Evolutionary conservation across 2,329 filamentous ascomycete genomes (phyloP).

Genomic region (Claviceps quebecensis): DNA sequence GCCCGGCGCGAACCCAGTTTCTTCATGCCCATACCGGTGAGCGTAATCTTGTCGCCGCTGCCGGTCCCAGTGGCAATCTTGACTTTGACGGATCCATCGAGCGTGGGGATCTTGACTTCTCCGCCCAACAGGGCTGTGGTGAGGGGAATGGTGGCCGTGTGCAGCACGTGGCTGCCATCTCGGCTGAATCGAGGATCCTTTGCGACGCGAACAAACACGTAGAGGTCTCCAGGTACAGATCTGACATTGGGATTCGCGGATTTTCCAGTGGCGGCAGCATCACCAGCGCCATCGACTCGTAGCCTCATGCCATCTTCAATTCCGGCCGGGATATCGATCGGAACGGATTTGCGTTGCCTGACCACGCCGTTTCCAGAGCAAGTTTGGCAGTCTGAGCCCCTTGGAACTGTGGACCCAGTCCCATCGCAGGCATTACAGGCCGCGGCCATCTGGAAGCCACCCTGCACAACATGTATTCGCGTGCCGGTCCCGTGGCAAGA

Average conservation of each 20-base stretch:
- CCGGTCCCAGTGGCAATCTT: conserved; percentile 84
- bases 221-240: conserved; percentile 73
- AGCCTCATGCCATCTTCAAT: conserved; percentile 95
- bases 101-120: conserved; percentile 75
- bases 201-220: conserved; percentile 80
- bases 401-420: conserved; percentile 60
- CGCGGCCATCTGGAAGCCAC: conserved; percentile 90
- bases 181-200: conserved; percentile 81
- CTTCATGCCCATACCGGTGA: conserved; percentile 89
- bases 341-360: conserved; percentile 69
- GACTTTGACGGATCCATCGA: conserved; percentile 81
- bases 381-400: conserved; percentile 63
- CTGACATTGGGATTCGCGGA: conserved; percentile 47
- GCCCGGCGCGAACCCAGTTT: conserved; percentile 56
- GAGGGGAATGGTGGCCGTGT: conserved; percentile 80
- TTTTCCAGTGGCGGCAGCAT: conserved; percentile 66
- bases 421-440: conserved; percentile 76
- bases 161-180: conserved; percentile 76
- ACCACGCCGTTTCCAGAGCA: conserved; percentile 77
- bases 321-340: conserved; percentile 83
- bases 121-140: conserved; percentile 89
- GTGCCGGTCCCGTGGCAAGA: conserved; percentile 77
- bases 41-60: conserved; percentile 81
- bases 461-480: conserved; percentile 75
- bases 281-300: conserved; percentile 71